Conservation (phyloP, 2,329 filamentous ascomycete genomes). For the Botrytis cinerea region DNA sequence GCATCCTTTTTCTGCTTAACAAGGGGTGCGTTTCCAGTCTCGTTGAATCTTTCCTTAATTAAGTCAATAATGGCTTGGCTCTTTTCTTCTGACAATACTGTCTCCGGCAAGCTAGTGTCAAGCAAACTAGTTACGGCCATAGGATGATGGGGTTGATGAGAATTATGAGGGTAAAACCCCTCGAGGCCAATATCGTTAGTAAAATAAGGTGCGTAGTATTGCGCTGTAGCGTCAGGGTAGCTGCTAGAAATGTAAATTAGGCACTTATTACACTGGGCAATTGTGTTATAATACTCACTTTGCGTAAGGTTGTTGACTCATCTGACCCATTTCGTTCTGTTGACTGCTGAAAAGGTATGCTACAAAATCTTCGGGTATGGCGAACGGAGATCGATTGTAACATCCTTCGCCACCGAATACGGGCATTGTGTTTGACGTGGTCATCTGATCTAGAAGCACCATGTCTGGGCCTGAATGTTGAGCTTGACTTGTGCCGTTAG, state of each 20-base stretch:
- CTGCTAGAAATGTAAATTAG: slow-evolving; percentile 40
- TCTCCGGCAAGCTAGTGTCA: slow-evolving; percentile 77
- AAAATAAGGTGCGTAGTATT: slow-evolving; percentile 53
- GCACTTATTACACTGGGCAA: neutral
- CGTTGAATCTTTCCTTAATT: slow-evolving; percentile 79
- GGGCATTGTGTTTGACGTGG: slow-evolving; percentile 70
- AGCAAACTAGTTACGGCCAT: slow-evolving; percentile 89
- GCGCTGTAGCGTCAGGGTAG: slow-evolving; percentile 55
- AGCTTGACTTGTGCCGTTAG: slow-evolving; percentile 41
- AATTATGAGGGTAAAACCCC: slow-evolving; percentile 57
- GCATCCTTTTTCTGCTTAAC: slow-evolving; percentile 72
- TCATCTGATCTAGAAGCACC: slow-evolving; percentile 63
- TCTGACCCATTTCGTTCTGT: slow-evolving; percentile 55
- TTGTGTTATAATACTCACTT: slow-evolving; percentile 48
- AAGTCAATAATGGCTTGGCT: slow-evolving; percentile 80
- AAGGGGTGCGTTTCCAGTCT: slow-evolving; percentile 72
- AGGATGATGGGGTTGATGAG: slow-evolving; percentile 64
- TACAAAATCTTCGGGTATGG: slow-evolving; percentile 84
- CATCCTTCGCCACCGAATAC: slow-evolving; percentile 79
- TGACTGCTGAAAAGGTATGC: slow-evolving; percentile 79
- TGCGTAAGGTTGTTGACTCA: slow-evolving; percentile 51
- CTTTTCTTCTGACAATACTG: slow-evolving; percentile 83
- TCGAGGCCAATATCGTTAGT: slow-evolving; percentile 52
- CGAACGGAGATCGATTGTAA: slow-evolving; percentile 82
- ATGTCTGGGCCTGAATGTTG: slow-evolving; percentile 50